These are phyloP conservation scores for Penicillium coffeae DNA, from an alignment of 495 filamentous ascomycete genomes.

Conservation along the genomic window DNA sequence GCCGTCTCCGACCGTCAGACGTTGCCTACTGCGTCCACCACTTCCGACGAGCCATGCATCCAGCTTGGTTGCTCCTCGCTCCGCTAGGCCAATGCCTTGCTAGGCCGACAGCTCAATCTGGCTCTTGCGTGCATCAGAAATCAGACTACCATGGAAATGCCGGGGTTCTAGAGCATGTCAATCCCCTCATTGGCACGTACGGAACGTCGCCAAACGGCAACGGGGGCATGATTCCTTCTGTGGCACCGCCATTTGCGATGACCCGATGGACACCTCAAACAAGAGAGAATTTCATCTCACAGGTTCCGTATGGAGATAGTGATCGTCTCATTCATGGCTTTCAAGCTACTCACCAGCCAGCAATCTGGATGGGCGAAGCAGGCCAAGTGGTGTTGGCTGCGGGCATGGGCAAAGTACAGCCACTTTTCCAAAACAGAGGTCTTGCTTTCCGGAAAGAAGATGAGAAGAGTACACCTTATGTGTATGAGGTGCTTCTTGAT, in stretches of 20 bases:
- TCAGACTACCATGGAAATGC: conserved; percentile 10
- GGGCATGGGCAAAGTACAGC: conserved; percentile 22
- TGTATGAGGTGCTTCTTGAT: conserved; percentile 24
- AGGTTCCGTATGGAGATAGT: conserved; percentile 22
- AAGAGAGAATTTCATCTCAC: conserved; percentile 27
- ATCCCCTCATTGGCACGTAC: conserved; percentile 24
- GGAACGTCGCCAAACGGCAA: conserved; percentile 20
- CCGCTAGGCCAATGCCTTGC: neutral
- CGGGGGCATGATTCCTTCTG: conserved; percentile 28
- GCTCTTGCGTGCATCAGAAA: neutral
- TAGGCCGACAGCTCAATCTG: conserved; percentile 1
- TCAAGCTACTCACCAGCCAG: conserved; percentile 27
- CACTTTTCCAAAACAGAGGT: conserved; percentile 23
- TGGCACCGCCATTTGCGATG: conserved; percentile 24
- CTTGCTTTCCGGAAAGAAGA: conserved; percentile 19
- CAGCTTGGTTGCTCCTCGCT: neutral
- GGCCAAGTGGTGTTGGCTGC: conserved; percentile 23
- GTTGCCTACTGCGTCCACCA: no score
- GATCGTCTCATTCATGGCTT: conserved; percentile 25
- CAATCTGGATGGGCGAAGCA: conserved; percentile 29
- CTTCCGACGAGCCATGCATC: neutral
- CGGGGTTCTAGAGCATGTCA: conserved; percentile 19
- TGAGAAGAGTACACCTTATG: conserved; percentile 22
- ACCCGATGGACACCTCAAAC: conserved; percentile 30
- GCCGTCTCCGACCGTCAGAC: no score